Evolutionary conservation across 257 asterid species (phyloP).

Genomic region (Jasminum sambac): DNA sequence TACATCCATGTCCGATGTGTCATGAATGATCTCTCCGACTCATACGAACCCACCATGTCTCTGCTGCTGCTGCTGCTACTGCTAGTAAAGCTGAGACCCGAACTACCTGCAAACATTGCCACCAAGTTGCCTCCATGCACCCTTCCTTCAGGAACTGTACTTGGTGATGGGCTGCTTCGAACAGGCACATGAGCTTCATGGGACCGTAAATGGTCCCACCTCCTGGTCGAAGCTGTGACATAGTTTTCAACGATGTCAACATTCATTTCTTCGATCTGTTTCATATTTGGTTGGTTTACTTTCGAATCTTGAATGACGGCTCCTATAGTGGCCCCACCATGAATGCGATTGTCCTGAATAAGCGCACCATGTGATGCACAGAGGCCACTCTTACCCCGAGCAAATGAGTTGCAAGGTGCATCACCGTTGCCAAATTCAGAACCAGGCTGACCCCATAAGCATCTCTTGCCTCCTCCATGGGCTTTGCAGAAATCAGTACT

Average conservation of each 20-base stretch:
- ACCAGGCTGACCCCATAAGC: constrained; percentile 82
- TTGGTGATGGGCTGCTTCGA: constrained; percentile 32
- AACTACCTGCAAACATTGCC: constrained; percentile 48
- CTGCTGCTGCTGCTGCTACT: constrained; percentile 36
- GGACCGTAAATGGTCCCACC: constrained; percentile 31
- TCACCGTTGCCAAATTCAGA: constrained; percentile 64
- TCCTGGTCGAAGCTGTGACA: constrained; percentile 27
- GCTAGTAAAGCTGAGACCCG: constrained; percentile 38
- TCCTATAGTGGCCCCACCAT: constrained; percentile 74
- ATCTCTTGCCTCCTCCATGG: constrained; percentile 93
- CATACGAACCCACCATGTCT: constrained; percentile 36
- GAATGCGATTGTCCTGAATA: constrained; percentile 83
- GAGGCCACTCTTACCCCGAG: constrained; percentile 72
- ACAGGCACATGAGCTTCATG: constrained; percentile 34
- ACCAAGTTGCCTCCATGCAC: constrained; percentile 91
- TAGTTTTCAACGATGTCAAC: constrained; percentile 33
- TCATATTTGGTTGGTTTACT: constrained; percentile 32
- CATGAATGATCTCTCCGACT: constrained; percentile 40
- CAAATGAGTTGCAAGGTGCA: constrained; percentile 62
- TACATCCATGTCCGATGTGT: constrained; percentile 56
- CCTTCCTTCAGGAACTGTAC: constrained; percentile 78
- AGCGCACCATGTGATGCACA: constrained; percentile 77
- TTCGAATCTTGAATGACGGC: constrained; percentile 41
- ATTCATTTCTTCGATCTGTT: constrained; percentile 41
- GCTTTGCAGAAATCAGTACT: constrained; percentile 97